These are phyloP conservation scores for Metschnikowia kunwiensis DNA, from an alignment of 805 yeast genomes.

Conservation along the genomic window DNA sequence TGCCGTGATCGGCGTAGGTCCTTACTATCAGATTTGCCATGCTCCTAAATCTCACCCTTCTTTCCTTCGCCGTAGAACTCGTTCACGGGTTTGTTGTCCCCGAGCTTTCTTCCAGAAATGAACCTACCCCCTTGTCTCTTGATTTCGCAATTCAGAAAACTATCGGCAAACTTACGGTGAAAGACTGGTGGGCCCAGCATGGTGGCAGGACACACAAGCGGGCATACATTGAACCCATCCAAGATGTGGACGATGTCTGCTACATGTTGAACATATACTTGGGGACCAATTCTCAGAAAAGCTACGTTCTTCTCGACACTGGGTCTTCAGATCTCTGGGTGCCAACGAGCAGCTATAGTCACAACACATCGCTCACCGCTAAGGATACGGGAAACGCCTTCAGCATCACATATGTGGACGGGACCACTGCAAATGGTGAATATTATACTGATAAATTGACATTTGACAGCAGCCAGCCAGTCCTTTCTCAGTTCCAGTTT, in stretches of 20 bases:
- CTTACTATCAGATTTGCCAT: no score
- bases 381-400: constrained; percentile 9
- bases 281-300: constrained; percentile 17
- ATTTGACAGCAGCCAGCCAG: constrained; percentile 3
- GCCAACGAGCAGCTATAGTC: constrained; percentile 3
- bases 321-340: constrained; percentile 46
- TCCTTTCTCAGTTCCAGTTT: constrained; percentile 11
- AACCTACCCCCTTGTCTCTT: constrained; percentile 13
- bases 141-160: constrained; percentile 11
- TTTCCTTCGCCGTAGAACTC: constrained; percentile 9
- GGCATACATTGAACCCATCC: constrained; percentile 1
- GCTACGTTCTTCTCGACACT: constrained; percentile 38
- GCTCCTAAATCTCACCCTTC: constrained; percentile 9
- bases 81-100: constrained; percentile 10
- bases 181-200: constrained; percentile 6
- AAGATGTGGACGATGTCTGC: constrained; percentile 4
- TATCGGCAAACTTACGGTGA: constrained; percentile 4
- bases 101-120: constrained; percentile 5
- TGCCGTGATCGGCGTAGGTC: no score
- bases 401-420: constrained; percentile 10
- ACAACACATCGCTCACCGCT: constrained; percentile 4
- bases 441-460: constrained; percentile 10
- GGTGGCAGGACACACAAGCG: constrained; percentile 1
- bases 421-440: constrained; percentile 8
- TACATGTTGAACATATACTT: constrained; percentile 13